Percentiles rank a stretch among this genome's conserved stretches.
phyloP scores from a whole-genome alignment of 108 stramenopile species.

The Skeletonema costatum region DNA sequence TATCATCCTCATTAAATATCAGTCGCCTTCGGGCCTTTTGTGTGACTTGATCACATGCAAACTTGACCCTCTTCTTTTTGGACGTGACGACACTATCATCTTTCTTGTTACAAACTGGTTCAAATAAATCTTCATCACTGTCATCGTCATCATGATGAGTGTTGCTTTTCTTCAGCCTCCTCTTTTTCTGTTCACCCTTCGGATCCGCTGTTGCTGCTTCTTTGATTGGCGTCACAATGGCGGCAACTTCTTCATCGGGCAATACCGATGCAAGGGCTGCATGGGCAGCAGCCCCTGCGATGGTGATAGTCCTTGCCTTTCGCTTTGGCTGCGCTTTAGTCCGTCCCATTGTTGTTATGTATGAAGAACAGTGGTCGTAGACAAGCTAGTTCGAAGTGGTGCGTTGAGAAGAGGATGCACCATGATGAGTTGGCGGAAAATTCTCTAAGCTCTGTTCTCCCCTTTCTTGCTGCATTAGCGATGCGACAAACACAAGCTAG shows the following conservation, averaged over 20 bases:
- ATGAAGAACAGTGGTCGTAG: background rate
- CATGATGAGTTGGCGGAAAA: no score
- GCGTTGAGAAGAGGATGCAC: background rate
- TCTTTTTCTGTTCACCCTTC: background rate
- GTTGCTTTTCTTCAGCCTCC: background rate
- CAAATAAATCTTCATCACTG: conserved; percentile 1
- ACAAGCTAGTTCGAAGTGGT: background rate
- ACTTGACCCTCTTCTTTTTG: background rate
- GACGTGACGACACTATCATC: background rate
- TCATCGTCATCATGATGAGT: background rate
- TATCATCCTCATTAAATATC: background rate
- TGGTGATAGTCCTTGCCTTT: background rate
- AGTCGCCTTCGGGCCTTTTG: background rate
- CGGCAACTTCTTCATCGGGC: background rate
- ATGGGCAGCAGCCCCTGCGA: conserved; percentile 6
- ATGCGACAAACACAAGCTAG: no score
- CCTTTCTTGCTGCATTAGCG: no score
- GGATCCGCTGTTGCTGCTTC: background rate
- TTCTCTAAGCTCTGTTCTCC: no score
- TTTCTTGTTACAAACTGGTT: no score
- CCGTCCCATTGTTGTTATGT: background rate
- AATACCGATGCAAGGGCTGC: background rate
- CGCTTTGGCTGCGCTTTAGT: conserved; percentile 2
- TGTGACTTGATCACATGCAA: background rate
- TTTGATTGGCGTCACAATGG: background rate